A percentile compares a stretch with the other conserved stretches of the same genome.
Evolutionary conservation across 1,139 yeast species (phyloP).

Genomic region (Kurtzmaniella quercitrusa): DNA sequence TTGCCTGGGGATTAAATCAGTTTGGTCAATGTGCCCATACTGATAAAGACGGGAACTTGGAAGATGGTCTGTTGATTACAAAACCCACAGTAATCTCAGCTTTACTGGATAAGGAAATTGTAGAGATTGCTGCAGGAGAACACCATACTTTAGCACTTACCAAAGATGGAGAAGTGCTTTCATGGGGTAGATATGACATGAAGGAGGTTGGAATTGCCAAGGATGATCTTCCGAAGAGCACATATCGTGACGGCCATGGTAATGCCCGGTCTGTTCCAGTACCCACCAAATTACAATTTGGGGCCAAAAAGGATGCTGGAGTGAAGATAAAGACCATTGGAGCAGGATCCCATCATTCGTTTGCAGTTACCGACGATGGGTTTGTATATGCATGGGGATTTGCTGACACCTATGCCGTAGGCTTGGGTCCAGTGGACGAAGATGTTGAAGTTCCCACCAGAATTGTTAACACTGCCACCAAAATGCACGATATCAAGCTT

Average conservation of each 20-base stretch:
- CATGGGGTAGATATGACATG: conserved; percentile 93
- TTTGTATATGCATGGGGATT: conserved; percentile 95
- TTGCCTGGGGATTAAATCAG: conserved; percentile 94
- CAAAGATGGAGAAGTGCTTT: conserved; percentile 63
- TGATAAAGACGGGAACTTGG: conserved; percentile 48
- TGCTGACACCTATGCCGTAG: conserved; percentile 94
- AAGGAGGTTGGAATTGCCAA: conserved; percentile 80
- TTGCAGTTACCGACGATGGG: conserved; percentile 84
- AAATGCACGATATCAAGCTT: conserved; percentile 59
- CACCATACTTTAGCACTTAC: conserved; percentile 85
- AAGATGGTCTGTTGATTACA: conserved; percentile 78
- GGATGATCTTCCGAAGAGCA: conserved; percentile 56
- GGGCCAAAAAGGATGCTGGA: conserved; percentile 15
- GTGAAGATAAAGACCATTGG: conserved; percentile 60
- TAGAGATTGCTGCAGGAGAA: conserved; percentile 83
- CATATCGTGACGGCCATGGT: conserved; percentile 76
- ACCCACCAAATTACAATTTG: conserved; percentile 60
- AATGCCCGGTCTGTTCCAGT: conserved; percentile 82
- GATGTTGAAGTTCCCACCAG: conserved; percentile 85
- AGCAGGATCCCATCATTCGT: conserved; percentile 87
- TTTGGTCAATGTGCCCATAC: conserved; percentile 94
- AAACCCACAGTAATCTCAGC: conserved; percentile 69
- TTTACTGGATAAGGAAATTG: conserved; percentile 54
- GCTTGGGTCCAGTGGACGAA: conserved; percentile 88
- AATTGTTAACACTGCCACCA: conserved; percentile 90